Conservation (phyloP, 2,329 filamentous ascomycete genomes). For the Aspergillus melleus region DNA sequence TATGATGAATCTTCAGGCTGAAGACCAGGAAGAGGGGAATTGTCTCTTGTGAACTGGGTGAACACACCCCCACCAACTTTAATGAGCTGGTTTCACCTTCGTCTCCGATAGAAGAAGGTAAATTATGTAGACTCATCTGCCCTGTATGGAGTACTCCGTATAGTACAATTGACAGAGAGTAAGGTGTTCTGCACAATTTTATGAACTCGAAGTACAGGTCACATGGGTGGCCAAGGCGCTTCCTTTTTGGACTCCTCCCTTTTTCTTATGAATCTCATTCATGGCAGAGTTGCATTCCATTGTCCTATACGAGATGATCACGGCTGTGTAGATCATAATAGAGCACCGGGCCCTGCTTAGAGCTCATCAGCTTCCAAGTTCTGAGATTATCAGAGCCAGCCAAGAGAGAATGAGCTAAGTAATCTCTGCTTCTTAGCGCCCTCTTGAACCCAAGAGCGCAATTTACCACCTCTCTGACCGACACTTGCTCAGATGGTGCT, state of each 20-base stretch:
- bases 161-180: too few relatives aligned
- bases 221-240: not conserved
- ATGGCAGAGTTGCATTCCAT: not conserved
- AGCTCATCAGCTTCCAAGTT: too few relatives aligned
- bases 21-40: too few relatives aligned
- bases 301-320: not conserved
- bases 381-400: too few relatives aligned
- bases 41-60: too few relatives aligned
- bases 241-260: not conserved
- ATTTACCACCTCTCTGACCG: not conserved
- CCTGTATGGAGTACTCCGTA: not conserved
- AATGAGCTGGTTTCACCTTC: not conserved
- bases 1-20: too few relatives aligned
- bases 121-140: too few relatives aligned
- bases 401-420: not conserved
- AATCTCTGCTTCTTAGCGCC: not conserved
- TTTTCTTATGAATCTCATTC: not conserved
- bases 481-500: not conserved
- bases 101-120: not conserved
- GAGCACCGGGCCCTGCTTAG: not conserved
- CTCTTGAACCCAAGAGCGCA: too few relatives aligned
- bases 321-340: not conserved
- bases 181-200: too few relatives aligned
- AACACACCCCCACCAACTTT: not conserved
- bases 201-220: not conserved